Evolutionary conservation across 2,329 filamentous ascomycete species (phyloP), one percentile per base, ranked within the genome.

Genomic region (Incumbomyces delicatus): DNA sequence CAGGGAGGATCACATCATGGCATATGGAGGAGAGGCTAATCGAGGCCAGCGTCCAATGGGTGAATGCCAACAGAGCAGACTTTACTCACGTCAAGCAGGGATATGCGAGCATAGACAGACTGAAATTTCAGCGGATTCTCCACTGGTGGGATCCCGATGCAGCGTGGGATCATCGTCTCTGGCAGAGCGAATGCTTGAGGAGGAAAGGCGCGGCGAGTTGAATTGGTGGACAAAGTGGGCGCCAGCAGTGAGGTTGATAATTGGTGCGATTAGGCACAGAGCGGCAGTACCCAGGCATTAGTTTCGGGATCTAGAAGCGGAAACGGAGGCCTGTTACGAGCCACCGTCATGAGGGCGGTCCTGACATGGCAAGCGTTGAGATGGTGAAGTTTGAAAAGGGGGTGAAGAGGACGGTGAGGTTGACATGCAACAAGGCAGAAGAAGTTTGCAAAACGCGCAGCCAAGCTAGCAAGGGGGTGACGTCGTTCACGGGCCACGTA

Each of bases 251-350:
- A 44, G 41, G 35, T 42, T 44, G 41, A 44, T 44, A 12, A 49
- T 49, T 49, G 47, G 47, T 49, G 47, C 47, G 47, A 49, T 49
- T 49, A 48, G 20, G 40, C 29, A 32, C 44, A 22, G 40, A 44
- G 29, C 45, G 39, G 44, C 44, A 46, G 45, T 29, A 37, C 27
- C 33, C 38, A 35, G 41, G 47, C 45, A 44, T 53, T 57, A 57
- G 56, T 53, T 41, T 53, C 54, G 53, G 52, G 54, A 54, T 53
- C 54, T 56, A 58, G 54, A 53, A 53, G 52, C 51, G 50, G 45
- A 51, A 51, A 47, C 47, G 54, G 51, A 50, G 52, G 50, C 34
- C 52, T 49, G 50, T 49, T 49, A 54, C 44, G 52, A 50, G 54
- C 50, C 52, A 36, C 34, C n/a, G 22, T 46, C n/a, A 20, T 30